These are phyloP conservation scores for Mycena epipterygia DNA, from an alignment of 768 basidiomycete species.

Conservation along the genomic window DNA sequence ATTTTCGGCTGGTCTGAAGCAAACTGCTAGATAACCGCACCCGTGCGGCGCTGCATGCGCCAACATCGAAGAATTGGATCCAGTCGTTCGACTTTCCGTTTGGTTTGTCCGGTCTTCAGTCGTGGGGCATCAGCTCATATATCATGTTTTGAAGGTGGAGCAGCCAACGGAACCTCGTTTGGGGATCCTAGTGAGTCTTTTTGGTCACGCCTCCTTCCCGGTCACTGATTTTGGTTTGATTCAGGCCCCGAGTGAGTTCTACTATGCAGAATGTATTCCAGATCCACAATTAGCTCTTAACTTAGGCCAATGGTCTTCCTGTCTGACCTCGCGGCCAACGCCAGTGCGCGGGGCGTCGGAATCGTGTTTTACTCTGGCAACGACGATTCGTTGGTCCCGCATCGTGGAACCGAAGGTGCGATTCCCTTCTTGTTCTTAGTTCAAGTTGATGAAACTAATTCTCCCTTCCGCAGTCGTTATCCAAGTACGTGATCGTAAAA, in stretches of 20 bases:
- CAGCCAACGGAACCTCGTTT: not conserved
- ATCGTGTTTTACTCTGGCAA: constrained; percentile 64
- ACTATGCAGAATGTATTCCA: too few species aligned
- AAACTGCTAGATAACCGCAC: constrained; percentile 57
- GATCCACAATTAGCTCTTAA: not conserved
- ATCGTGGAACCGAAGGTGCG: constrained; percentile 61
- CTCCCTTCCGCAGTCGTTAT: constrained; percentile 45
- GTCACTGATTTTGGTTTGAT: not conserved
- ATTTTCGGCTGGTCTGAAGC: not conserved
- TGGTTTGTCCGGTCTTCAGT: constrained; percentile 38
- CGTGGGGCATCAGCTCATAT: not conserved
- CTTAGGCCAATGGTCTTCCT: constrained; percentile 62
- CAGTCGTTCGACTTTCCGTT: constrained; percentile 44
- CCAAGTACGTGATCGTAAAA: constrained; percentile 44
- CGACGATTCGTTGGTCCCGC: constrained; percentile 63
- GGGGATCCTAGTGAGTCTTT: constrained; percentile 26
- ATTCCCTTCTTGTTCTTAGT: not conserved
- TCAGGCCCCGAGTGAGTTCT: constrained; percentile 39
- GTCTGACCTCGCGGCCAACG: constrained; percentile 61
- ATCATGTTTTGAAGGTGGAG: not conserved
- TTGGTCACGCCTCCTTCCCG: not conserved
- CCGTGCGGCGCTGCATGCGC: constrained; percentile 75
- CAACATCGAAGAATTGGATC: constrained; percentile 66
- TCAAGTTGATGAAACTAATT: not conserved
- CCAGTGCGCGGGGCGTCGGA: constrained; percentile 48